Base-by-base conservation (phyloP, 106 monocot genomes). In the Dendrobium catenatum region DNA sequence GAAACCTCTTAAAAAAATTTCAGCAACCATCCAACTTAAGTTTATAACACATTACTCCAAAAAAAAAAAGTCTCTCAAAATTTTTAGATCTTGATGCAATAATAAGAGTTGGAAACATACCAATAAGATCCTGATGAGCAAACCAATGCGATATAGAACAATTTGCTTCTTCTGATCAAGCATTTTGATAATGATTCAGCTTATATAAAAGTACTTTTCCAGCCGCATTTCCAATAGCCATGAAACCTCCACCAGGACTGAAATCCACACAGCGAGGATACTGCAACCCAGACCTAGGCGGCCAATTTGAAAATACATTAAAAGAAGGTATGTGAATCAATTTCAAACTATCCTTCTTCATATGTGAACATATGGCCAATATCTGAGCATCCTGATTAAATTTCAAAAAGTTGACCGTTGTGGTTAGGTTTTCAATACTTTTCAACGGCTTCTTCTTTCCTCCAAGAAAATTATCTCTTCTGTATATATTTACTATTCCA, bases 351-450 rank as follows among this genome's bases (percentile, higher is more conserved):
- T 91, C 92, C 74, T 85, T 94, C 55, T 90, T 90, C 90, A 89
- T 91, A 48, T 72, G 86, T 27, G 97, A 98, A 72, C 85, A 61
- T 9, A 98, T 87, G 11, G 97, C 92, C 26, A 98, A 68, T 37
- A 98, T 88, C 85, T 93, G 97, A 6, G 90, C 88, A 82, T 98
- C 94, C 72, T 82, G 86, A 64, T 89, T 98, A 75, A 94, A 98
- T 47, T 91, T 94, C 85, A 95, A 75, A 59, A 80, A 84, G 77
- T 89, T 80, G 43, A 93, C 81, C 61, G 29, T 73, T 20, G 97
- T 94, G 0, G 92, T 91, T 4, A 98, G 84, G 78, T 91, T 98
- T 76, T 98, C 90, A 11, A 98, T 85, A n/a, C 87, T 83, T 83
- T 93, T 98, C 82, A 89, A 48, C 26, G 94, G 94, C 84, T 82